A percentile compares a stretch with the other conserved stretches of the same genome.
phyloP scores from a whole-genome alignment of 1,139 yeast species.

The Yamadazyma buinensis region DNA sequence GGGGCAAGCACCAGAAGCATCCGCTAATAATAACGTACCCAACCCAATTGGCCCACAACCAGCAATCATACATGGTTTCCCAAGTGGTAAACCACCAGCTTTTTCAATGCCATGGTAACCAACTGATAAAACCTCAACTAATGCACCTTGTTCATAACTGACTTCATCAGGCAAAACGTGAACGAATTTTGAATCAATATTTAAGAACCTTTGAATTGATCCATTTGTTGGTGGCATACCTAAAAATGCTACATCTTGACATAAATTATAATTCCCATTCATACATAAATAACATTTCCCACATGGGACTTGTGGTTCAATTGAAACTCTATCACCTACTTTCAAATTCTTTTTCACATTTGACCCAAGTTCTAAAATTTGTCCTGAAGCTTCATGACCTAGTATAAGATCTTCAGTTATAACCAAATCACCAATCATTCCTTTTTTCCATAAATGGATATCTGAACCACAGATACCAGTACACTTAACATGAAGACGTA shows the following conservation, averaged over 20 bases:
- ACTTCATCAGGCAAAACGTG: conserved; percentile 25
- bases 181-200: conserved; percentile 15
- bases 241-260: conserved; percentile 32
- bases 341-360: conserved; percentile 22
- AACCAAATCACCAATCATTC: conserved; percentile 28
- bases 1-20: conserved; percentile 76
- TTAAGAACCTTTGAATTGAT: conserved; percentile 16
- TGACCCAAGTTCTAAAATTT: conserved; percentile 25
- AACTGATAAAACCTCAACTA: conserved; percentile 30
- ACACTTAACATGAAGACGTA: conserved; percentile 52
- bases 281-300: conserved; percentile 65
- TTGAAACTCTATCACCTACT: conserved; percentile 29
- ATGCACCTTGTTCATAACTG: conserved; percentile 30
- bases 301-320: conserved; percentile 66
- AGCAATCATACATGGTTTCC: conserved; percentile 72
- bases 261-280: conserved; percentile 66
- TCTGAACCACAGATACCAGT: conserved; percentile 37
- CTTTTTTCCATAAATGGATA: conserved; percentile 31
- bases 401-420: conserved; percentile 23
- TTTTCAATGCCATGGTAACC: conserved; percentile 27
- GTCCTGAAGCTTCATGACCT: conserved; percentile 34
- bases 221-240: conserved; percentile 18
- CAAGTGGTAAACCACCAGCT: conserved; percentile 56
- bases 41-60: conserved; percentile 98
- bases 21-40: conserved; percentile 71